phyloP scores from a whole-genome alignment of 768 basidiomycete species.

The Kwoniella sp. region DNA sequence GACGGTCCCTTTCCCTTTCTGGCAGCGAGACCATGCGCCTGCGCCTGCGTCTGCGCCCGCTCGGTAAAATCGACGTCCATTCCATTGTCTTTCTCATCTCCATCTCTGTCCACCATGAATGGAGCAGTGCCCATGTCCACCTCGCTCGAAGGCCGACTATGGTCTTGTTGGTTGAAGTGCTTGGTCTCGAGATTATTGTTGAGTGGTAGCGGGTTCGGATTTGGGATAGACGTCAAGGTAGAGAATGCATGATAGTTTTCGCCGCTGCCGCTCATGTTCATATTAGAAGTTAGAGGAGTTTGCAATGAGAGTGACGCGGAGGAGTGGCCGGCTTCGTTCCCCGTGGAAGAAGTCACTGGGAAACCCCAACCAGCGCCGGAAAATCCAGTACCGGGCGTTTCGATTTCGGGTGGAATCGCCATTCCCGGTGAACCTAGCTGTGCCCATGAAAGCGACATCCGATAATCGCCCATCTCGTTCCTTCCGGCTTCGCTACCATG shows the following conservation, averaged over 20 bases:
- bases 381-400: not conserved
- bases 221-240: not conserved
- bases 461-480: not conserved
- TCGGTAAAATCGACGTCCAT: not conserved
- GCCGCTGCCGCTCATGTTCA: not conserved
- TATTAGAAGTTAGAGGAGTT: not conserved
- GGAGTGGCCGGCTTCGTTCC: not conserved
- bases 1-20: not conserved
- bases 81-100: not conserved
- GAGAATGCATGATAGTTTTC: not conserved
- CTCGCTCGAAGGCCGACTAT: slow-evolving; percentile 10
- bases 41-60: too few species aligned
- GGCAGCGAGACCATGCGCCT: not conserved
- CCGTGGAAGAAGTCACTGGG: not conserved
- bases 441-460: not conserved
- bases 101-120: not conserved
- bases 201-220: not conserved
- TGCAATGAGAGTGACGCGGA: not conserved
- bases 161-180: not conserved
- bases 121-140: slow-evolving; percentile 8
- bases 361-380: not conserved
- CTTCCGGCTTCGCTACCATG: not conserved
- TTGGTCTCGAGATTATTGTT: not conserved
- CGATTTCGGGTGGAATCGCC: not conserved
- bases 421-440: not conserved